Evolutionary conservation across 768 basidiomycete species (phyloP).

Genomic region (Auriscalpium vulgare): DNA sequence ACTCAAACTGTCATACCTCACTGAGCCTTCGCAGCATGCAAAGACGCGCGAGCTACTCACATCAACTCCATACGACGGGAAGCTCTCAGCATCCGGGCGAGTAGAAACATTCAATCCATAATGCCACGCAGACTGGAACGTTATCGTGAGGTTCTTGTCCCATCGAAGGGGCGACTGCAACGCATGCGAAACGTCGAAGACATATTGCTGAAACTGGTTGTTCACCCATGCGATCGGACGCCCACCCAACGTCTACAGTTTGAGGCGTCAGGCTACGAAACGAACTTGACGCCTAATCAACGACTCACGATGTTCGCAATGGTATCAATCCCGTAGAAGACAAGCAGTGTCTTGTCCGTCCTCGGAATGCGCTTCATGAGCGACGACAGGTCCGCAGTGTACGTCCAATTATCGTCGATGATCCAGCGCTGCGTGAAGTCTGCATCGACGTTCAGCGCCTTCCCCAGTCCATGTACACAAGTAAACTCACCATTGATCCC

Average conservation of each 20-base stretch:
- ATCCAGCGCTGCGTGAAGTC: slow-evolving; percentile 52
- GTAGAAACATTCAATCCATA: slow-evolving; percentile 48
- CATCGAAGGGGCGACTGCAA: slow-evolving; percentile 24
- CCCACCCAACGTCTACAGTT: slow-evolving; percentile 36
- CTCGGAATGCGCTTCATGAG: slow-evolving; percentile 24
- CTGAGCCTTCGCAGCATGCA: background rate
- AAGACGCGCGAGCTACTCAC: slow-evolving; percentile 17
- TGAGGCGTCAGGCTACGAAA: background rate
- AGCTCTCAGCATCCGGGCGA: slow-evolving; percentile 38
- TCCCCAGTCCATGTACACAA: background rate
- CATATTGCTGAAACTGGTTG: slow-evolving; percentile 49
- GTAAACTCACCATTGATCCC: slow-evolving; percentile 39
- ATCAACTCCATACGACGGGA: slow-evolving; percentile 25
- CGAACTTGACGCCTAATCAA: background rate
- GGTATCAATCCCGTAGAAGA: slow-evolving; percentile 53
- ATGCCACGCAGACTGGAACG: slow-evolving; percentile 44
- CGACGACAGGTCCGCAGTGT: slow-evolving; percentile 44
- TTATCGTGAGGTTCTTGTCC: slow-evolving; percentile 39
- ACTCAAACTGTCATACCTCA: slow-evolving; percentile 34
- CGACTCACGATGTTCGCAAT: slow-evolving; percentile 44
- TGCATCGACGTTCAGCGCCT: slow-evolving; percentile 11
- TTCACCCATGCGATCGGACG: slow-evolving; percentile 50
- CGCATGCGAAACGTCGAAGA: slow-evolving; percentile 41
- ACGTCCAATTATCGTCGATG: slow-evolving; percentile 50
- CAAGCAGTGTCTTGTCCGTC: slow-evolving; percentile 31